Conservation (phyloP, 768 basidiomycete species). For the Paxillus involutus region DNA sequence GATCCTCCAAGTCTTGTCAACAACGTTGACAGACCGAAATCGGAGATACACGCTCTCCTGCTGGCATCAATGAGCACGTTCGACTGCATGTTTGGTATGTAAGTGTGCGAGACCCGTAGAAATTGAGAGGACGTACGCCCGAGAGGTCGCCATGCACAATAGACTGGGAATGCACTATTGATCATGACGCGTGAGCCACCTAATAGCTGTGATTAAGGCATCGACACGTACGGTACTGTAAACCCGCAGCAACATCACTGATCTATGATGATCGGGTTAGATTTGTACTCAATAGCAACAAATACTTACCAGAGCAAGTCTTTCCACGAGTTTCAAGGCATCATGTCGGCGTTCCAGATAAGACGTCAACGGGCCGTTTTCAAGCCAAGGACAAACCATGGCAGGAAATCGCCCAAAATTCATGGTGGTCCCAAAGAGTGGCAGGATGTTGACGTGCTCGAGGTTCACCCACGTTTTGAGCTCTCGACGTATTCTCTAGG, state of each 20-base stretch:
- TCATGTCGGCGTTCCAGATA: conserved; percentile 9
- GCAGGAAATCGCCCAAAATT: conserved; percentile 20
- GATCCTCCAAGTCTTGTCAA: conserved; percentile 31
- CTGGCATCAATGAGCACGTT: conserved; percentile 1
- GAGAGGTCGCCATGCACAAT: conserved; percentile 44
- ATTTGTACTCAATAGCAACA: no score
- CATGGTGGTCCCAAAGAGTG: conserved; percentile 13
- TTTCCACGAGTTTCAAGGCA: neutral
- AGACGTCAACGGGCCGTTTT: conserved; percentile 9
- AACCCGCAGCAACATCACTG: conserved; percentile 3
- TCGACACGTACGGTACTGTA: conserved; percentile 2
- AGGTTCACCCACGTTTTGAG: conserved; percentile 17
- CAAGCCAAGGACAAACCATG: conserved; percentile 21
- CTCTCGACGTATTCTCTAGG: conserved; percentile 17
- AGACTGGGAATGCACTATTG: conserved; percentile 11
- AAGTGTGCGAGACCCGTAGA: neutral
- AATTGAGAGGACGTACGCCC: conserved; percentile 28
- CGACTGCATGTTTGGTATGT: neutral
- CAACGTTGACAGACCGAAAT: conserved; percentile 45
- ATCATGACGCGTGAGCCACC: neutral
- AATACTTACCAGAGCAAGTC: neutral
- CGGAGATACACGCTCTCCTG: conserved; percentile 16
- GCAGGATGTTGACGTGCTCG: conserved; percentile 19
- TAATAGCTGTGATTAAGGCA: neutral
- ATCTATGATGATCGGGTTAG: neutral